Percentiles rank a stretch among this genome's conserved stretches.
These are phyloP conservation scores for Saxophila tyrrhenica DNA, from an alignment of 495 filamentous ascomycete genomes.

Conservation along the genomic window DNA sequence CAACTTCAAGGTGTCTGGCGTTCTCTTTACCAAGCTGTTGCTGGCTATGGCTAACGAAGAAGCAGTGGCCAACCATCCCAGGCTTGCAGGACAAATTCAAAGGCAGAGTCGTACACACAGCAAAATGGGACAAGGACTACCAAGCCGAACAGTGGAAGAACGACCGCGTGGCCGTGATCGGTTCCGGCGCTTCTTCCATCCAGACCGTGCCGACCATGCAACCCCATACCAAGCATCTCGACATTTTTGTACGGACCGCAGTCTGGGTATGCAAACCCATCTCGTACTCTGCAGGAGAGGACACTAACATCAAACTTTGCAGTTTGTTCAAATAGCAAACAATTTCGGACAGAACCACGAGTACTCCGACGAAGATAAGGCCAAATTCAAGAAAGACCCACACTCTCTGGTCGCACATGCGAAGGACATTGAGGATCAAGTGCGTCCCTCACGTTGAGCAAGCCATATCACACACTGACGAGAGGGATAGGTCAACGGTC, in stretches of 20 bases:
- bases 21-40: background rate
- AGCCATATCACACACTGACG: too few species aligned
- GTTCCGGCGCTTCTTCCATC: constrained; percentile 29
- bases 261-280: too few species aligned
- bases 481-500: constrained; percentile 26
- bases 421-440: constrained; percentile 29
- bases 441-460: constrained; percentile 20
- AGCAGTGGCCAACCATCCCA: constrained; percentile 15
- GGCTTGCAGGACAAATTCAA: constrained; percentile 23
- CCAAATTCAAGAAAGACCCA: constrained; percentile 26
- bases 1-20: constrained; percentile 27
- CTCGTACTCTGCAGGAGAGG: too few species aligned
- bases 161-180: constrained; percentile 31
- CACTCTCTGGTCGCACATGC: constrained; percentile 27
- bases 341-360: constrained; percentile 25
- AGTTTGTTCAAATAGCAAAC: constrained; percentile 27
- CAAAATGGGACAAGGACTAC: constrained; percentile 39
- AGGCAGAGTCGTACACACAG: constrained; percentile 42
- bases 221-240: constrained; percentile 27
- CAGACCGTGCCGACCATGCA: constrained; percentile 35
- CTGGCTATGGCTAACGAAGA: background rate
- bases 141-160: constrained; percentile 45
- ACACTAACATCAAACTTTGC: too few species aligned
- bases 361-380: constrained; percentile 26
- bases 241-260: constrained; percentile 29